Evolutionary conservation across 108 stramenopile genomes (phyloP).

Genomic region (Nitzschia palea): DNA sequence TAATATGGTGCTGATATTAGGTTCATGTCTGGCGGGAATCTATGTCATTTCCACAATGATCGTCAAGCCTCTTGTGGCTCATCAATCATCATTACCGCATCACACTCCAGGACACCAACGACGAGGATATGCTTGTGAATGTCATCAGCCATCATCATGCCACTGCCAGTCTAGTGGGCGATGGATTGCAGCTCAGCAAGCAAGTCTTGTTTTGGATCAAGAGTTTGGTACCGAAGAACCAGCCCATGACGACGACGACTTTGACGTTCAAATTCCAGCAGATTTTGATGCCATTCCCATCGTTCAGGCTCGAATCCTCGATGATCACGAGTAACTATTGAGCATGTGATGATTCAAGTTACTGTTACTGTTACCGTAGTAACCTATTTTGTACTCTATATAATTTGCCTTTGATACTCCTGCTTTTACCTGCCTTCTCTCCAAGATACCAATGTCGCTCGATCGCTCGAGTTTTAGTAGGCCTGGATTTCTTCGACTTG

Average conservation of each 20-base stretch:
- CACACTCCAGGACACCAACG: background rate
- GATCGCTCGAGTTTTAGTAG: too few species aligned
- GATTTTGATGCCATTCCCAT: constrained; percentile 32
- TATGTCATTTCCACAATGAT: constrained; percentile 20
- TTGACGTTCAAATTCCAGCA: constrained; percentile 20
- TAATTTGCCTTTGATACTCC: too few species aligned
- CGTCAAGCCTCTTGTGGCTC: constrained; percentile 17
- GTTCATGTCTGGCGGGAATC: constrained; percentile 7
- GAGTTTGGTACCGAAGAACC: background rate
- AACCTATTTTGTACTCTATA: too few species aligned
- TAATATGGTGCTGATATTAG: constrained; percentile 6
- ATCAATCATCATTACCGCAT: constrained; percentile 1
- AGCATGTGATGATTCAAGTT: too few species aligned
- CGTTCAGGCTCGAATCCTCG: constrained; percentile 20
- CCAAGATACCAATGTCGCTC: too few species aligned
- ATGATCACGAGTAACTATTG: background rate
- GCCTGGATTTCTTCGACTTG: constrained; percentile 56
- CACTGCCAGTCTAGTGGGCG: background rate
- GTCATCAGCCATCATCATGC: background rate
- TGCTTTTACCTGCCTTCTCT: too few species aligned
- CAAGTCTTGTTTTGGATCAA: background rate
- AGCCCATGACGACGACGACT: background rate
- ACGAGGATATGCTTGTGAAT: background rate
- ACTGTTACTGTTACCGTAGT: too few species aligned
- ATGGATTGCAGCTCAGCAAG: background rate